Conservation (phyloP, 345 rosid genomes). For the Syzygium oleosum region DNA sequence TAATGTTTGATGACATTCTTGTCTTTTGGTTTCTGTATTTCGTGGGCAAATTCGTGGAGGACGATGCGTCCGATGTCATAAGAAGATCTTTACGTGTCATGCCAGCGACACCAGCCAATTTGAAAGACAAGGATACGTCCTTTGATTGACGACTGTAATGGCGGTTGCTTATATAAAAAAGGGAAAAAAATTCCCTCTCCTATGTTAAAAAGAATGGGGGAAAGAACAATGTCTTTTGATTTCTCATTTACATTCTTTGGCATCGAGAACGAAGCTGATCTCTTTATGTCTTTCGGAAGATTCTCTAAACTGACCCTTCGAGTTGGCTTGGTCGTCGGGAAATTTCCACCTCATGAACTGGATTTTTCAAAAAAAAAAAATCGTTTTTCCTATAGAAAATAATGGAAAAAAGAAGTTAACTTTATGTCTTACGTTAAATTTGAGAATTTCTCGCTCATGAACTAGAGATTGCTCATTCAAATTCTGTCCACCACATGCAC, state of each 20-base stretch:
- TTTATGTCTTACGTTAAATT: not conserved
- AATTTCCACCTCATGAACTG: not conserved
- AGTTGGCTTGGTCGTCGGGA: not conserved
- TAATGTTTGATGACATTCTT: not conserved
- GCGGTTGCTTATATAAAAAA: not conserved
- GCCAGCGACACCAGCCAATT: not conserved
- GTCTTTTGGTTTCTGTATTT: not conserved
- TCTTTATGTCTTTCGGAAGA: not conserved
- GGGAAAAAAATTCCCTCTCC: not conserved
- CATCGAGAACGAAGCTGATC: not conserved
- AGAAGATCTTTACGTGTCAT: not conserved
- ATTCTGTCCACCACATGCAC: no score
- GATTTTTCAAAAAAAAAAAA: not conserved
- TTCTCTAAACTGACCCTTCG: not conserved
- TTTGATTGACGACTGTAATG: not conserved
- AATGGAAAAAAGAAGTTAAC: not conserved
- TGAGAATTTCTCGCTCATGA: not conserved
- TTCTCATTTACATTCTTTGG: not conserved
- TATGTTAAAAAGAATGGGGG: not conserved
- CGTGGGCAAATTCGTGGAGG: not conserved
- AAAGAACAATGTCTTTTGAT: not conserved
- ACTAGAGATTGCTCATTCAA: not conserved
- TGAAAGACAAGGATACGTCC: not conserved
- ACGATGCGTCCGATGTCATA: not conserved
- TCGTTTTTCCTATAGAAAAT: not conserved